phyloP scores from a whole-genome alignment of 768 basidiomycete species.

The Myochromella boudieri region DNA sequence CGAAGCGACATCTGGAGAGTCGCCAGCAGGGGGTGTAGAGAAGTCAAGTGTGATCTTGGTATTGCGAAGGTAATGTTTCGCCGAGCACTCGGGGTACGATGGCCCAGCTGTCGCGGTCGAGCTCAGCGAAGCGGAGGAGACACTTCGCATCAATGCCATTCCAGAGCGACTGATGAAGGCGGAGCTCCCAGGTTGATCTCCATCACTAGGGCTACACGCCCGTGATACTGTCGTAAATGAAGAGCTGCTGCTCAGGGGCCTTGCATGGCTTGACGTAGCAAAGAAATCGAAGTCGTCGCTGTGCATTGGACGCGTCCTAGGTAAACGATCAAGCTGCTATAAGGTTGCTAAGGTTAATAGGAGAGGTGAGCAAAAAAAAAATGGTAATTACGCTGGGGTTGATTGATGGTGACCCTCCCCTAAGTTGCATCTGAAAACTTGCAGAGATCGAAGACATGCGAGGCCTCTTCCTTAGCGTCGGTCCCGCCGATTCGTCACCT shows the following conservation, averaged over 20 bases:
- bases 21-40: slow-evolving; percentile 20
- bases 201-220: slow-evolving; percentile 23
- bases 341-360: slow-evolving; percentile 2
- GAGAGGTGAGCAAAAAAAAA: slow-evolving; percentile 4
- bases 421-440: slow-evolving; percentile 17
- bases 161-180: slow-evolving; percentile 25
- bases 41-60: slow-evolving; percentile 34
- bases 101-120: slow-evolving; percentile 21
- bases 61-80: slow-evolving; percentile 31
- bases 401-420: slow-evolving; percentile 10
- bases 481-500: slow-evolving; percentile 23
- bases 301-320: slow-evolving; percentile 16
- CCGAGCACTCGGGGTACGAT: slow-evolving; percentile 34
- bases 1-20: slow-evolving; percentile 11
- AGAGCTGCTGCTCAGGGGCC: slow-evolving; percentile 24
- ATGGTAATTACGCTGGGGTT: slow-evolving; percentile 13
- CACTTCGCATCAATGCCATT: slow-evolving; percentile 31
- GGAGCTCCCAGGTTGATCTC: slow-evolving; percentile 20
- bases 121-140: slow-evolving; percentile 30
- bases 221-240: slow-evolving; percentile 24
- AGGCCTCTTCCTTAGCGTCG: slow-evolving; percentile 29
- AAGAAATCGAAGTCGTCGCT: slow-evolving; percentile 17
- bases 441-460: slow-evolving; percentile 28
- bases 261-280: slow-evolving; percentile 10
- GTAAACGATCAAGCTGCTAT: slow-evolving; percentile 20